These are phyloP conservation scores for Alternaria sp. DNA, from an alignment of 2,329 filamentous ascomycete genomes.

Conservation along the genomic window DNA sequence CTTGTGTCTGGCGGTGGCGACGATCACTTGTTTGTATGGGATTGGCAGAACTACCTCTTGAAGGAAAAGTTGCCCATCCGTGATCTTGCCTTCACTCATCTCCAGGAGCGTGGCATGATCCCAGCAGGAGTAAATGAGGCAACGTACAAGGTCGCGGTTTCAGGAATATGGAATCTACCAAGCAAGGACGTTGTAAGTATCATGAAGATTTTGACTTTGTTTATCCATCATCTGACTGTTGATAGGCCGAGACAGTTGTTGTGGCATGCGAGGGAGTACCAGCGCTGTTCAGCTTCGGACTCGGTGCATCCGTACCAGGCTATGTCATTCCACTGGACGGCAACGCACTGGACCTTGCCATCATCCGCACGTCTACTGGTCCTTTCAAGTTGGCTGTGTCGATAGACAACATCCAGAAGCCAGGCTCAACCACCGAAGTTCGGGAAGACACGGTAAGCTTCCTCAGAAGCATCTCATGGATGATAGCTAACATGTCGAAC, in stretches of 20 bases:
- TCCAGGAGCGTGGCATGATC: constrained; percentile 24
- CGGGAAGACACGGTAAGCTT: constrained; percentile 38
- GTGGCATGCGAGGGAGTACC: constrained; percentile 56
- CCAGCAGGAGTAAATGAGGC: constrained; percentile 14
- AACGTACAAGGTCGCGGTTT: constrained; percentile 54
- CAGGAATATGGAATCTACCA: constrained; percentile 57
- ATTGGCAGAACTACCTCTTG: constrained; percentile 70
- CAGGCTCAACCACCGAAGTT: constrained; percentile 56
- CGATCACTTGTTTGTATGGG: constrained; percentile 77
- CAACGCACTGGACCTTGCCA: constrained; percentile 67
- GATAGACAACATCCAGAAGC: constrained; percentile 60
- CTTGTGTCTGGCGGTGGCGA: constrained; percentile 91
- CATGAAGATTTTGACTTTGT: constrained; percentile 21
- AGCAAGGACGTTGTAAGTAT: constrained; percentile 49
- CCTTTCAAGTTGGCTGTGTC: constrained; percentile 53
- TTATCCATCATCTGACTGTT: constrained; percentile 8
- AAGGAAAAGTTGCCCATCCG: constrained; percentile 59
- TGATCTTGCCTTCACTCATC: constrained; percentile 28
- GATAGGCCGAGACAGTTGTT: constrained; percentile 39
- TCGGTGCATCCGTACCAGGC: constrained; percentile 54
- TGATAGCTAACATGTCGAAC: constrained; percentile 21
- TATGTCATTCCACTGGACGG: constrained; percentile 61
- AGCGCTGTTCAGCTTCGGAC: constrained; percentile 69
- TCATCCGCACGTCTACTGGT: constrained; percentile 21
- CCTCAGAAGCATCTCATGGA: background rate